Conservation (phyloP, 805 yeast genomes). For the Ogataea chonburiensis region DNA sequence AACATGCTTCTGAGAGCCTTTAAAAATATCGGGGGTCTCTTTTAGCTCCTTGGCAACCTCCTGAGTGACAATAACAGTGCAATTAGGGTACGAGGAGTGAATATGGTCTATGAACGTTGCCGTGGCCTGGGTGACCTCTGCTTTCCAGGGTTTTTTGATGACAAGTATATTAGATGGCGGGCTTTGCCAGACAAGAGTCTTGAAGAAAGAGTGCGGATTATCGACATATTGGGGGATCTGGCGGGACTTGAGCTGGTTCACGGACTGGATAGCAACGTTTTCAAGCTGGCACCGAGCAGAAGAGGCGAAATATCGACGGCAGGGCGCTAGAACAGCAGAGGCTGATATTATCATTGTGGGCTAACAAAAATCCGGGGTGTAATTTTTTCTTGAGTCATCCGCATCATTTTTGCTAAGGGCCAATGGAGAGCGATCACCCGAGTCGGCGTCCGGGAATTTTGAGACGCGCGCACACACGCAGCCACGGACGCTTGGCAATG, state of each 20-base stretch:
- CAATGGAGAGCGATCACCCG: neutral
- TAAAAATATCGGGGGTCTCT: slow-evolving; percentile 4
- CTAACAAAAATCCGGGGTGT: slow-evolving; percentile 10
- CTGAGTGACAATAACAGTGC: slow-evolving; percentile 74
- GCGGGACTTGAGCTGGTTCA: slow-evolving; percentile 18
- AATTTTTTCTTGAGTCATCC: slow-evolving; percentile 8
- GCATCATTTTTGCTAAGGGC: neutral
- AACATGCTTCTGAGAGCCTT: slow-evolving; percentile 27
- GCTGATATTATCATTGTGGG: slow-evolving; percentile 5
- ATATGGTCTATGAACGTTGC: slow-evolving; percentile 61
- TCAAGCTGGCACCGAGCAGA: neutral
- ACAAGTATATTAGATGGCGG: slow-evolving; percentile 74
- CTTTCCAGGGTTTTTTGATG: slow-evolving; percentile 83
- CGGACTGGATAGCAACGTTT: slow-evolving; percentile 11
- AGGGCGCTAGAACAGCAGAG: neutral
- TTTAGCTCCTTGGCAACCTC: slow-evolving; percentile 66
- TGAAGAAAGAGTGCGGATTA: slow-evolving; percentile 59
- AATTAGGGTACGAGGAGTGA: slow-evolving; percentile 58
- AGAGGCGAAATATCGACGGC: neutral
- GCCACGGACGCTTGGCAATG: too few relatives aligned
- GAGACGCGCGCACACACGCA: too few relatives aligned
- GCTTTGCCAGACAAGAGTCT: slow-evolving; percentile 64
- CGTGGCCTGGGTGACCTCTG: slow-evolving; percentile 63
- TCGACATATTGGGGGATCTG: slow-evolving; percentile 51
- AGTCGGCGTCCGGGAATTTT: neutral